Percentiles rank a stretch among this genome's conserved stretches.
Conservation (phyloP, 192 early-diverging fungal genomes). For the Linnemannia schmuckeri region DNA sequence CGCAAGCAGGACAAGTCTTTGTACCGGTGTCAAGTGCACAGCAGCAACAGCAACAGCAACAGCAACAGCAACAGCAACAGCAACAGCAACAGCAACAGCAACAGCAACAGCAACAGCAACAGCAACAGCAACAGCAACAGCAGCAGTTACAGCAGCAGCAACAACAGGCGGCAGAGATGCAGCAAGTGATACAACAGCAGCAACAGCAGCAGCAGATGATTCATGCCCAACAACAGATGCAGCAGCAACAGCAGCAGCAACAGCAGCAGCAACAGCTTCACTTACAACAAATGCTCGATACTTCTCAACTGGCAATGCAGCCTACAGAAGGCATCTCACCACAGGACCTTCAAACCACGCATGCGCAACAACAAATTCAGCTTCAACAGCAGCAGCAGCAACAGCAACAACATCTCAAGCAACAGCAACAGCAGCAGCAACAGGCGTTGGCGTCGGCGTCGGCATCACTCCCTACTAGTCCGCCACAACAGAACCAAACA, state of each 20-base stretch:
- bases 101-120: conserved; percentile 17
- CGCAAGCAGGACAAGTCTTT: conserved; percentile 7
- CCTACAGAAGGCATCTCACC: conserved; percentile 24
- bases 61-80: conserved; percentile 24
- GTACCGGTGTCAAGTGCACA: background rate
- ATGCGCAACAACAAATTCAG: conserved; percentile 13
- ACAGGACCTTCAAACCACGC: conserved; percentile 22
- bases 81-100: conserved; percentile 22
- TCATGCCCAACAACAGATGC: conserved; percentile 29
- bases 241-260: conserved; percentile 18
- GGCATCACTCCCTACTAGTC: conserved; percentile 15
- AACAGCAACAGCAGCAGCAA: conserved; percentile 19
- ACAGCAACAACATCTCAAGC: conserved; percentile 17
- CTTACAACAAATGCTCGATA: conserved; percentile 21
- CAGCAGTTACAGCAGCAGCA: conserved; percentile 24
- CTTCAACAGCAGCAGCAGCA: conserved; percentile 16
- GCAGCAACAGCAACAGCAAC: conserved; percentile 22
- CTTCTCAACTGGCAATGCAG: conserved; percentile 19
- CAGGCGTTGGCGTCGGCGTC: conserved; percentile 5
- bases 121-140: conserved; percentile 23
- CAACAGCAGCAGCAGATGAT: conserved; percentile 23
- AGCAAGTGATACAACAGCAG: conserved; percentile 22
- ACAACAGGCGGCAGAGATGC: conserved; percentile 20
- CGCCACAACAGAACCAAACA: conserved; percentile 17
- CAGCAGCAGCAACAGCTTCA: conserved; percentile 35